Base-by-base conservation (phyloP, 1,284 basidiomycete species). In the Melanopsichium pennsylvanicum region DNA sequence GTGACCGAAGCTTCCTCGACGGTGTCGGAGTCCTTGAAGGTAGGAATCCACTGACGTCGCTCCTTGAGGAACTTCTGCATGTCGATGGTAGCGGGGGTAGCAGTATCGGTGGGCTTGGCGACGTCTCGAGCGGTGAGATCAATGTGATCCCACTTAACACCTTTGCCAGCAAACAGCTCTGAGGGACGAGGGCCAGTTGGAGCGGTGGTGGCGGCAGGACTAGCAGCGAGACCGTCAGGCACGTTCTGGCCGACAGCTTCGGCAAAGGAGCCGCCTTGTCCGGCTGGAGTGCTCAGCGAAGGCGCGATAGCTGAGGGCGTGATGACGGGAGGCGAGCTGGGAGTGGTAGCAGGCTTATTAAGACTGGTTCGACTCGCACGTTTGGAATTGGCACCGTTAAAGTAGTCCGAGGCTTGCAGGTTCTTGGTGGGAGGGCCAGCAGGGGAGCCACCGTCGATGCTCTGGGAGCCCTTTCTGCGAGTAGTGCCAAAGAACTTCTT, bases 121-220 rank as follows among this genome's bases (percentile, higher is more conserved):
- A 54, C 33, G 21, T 56, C 42, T 25, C 57, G 52, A 43, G 60
- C 36, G 41, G 67, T 70, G 47, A 76, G 68, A 12, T 66, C 62
- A 42, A 72, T 57, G 38, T 61, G 39, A n/a, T 73, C 54, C 75
- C 75, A 76, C 39, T 71, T 59, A 19, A 76, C 66, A 25, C 72
- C 75, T 39, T 75, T 74, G 32, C 72, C 75, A 12, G 72, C 75
- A 36, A 74, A 76, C 21, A 73, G 54, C 25, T 76, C 75, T 13
- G 70, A 72, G 2, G 74, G 74, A 15, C 64, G 60, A n/a, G 60
- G 60, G 2, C 43, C 60, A 15, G 31, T 18, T 9, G 49, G 18
- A 0, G 55, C 32, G 6, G 29, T 36, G 18, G 50, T 11, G 18
- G 50, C 25, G 2, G 55, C 31, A 25, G 60, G 51, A 25, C 51